These are phyloP conservation scores for Biscogniauxia marginata DNA, from an alignment of 2,329 filamentous ascomycete species.

Conservation along the genomic window DNA sequence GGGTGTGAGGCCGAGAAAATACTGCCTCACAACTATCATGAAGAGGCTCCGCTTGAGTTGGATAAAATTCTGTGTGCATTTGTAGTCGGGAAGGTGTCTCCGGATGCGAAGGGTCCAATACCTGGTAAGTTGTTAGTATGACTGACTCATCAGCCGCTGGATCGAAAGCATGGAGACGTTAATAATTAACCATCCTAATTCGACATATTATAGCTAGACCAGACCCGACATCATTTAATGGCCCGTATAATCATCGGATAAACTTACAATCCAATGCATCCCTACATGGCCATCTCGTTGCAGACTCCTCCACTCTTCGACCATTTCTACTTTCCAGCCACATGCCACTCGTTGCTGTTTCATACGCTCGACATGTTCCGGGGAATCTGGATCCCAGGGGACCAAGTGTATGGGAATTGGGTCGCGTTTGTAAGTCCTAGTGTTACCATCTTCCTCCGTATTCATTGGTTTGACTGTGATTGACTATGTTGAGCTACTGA, in stretches of 20 bases:
- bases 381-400: slow-evolving; percentile 22
- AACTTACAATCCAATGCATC: slow-evolving; percentile 21
- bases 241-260: too few relatives aligned
- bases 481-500: too few relatives aligned
- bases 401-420: slow-evolving; percentile 2
- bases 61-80: slow-evolving; percentile 21
- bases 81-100: slow-evolving; percentile 17
- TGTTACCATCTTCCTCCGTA: not conserved
- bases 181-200: too few relatives aligned
- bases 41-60: slow-evolving; percentile 13
- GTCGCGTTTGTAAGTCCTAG: not conserved
- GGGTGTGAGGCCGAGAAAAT: slow-evolving; percentile 17
- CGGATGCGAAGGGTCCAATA: slow-evolving; percentile 17
- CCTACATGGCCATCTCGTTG: slow-evolving; percentile 16
- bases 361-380: slow-evolving; percentile 21
- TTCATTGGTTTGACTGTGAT: not conserved
- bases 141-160: not conserved
- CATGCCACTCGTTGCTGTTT: slow-evolving; percentile 19
- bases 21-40: slow-evolving; percentile 17
- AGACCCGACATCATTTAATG: too few relatives aligned
- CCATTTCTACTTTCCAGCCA: slow-evolving; percentile 19
- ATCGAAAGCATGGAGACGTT: too few relatives aligned
- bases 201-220: not conserved
- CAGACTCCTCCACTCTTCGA: slow-evolving; percentile 14
- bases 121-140: slow-evolving; percentile 7